These are phyloP conservation scores for Paraphysoderma sedebokerense DNA, from an alignment of 371 early-diverging fungal species.

Conservation along the genomic window DNA sequence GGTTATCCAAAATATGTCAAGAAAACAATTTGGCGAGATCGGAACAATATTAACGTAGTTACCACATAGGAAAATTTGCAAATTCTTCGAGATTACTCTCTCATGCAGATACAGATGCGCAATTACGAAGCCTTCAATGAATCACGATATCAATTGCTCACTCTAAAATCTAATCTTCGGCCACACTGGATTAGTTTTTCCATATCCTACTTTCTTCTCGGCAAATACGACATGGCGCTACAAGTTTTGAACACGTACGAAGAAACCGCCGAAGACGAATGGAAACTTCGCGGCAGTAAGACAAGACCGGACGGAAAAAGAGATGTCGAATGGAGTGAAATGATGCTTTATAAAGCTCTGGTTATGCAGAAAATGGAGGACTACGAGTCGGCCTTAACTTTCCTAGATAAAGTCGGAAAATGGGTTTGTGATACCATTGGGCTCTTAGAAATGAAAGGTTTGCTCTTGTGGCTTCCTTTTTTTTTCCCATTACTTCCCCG, in stretches of 20 bases:
- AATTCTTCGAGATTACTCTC: conserved; percentile 72
- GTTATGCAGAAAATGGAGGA: conserved; percentile 67
- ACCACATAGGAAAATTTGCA: conserved; percentile 75
- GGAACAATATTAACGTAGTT: too few relatives aligned
- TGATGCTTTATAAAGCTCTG: conserved; percentile 51
- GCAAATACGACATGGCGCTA: conserved; percentile 52
- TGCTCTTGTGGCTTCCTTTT: too few relatives aligned
- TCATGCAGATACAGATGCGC: conserved; percentile 76
- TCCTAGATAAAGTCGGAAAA: conserved; percentile 46
- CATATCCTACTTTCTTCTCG: conserved; percentile 62
- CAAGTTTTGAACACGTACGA: conserved; percentile 48
- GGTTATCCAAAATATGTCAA: too few relatives aligned
- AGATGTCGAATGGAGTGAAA: conserved; percentile 55
- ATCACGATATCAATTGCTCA: not conserved
- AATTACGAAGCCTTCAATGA: conserved; percentile 58
- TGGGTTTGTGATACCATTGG: conserved; percentile 63
- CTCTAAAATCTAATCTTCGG: conserved; percentile 14
- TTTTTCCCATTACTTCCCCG: too few relatives aligned
- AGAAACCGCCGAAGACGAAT: conserved; percentile 42
- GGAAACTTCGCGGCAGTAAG: not conserved
- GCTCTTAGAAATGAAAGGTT: too few relatives aligned
- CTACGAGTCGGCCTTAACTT: conserved; percentile 46
- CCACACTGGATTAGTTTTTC: conserved; percentile 76
- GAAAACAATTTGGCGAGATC: too few relatives aligned
- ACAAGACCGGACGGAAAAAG: not conserved